A percentile compares a stretch with the other conserved stretches of the same genome.
phyloP scores from a whole-genome alignment of 495 filamentous ascomycete species.

The Penicillium samsonianum region DNA sequence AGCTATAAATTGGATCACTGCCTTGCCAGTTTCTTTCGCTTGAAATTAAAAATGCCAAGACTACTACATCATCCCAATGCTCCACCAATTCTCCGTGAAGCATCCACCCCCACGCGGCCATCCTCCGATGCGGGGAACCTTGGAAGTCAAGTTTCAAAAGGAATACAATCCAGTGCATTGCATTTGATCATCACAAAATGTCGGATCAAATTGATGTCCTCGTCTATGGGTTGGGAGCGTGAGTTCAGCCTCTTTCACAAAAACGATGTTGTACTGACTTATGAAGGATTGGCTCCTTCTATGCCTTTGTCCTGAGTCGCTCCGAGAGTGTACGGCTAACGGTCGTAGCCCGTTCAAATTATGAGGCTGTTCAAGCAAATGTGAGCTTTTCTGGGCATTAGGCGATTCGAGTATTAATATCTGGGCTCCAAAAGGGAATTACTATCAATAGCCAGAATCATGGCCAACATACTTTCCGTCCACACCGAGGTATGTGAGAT shows the following conservation, averaged over 20 bases:
- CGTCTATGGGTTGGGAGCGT: slow-evolving; percentile 43
- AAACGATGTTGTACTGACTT: not conserved
- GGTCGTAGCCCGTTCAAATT: slow-evolving; percentile 56
- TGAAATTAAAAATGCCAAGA: not conserved
- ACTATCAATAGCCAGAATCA: slow-evolving; percentile 49
- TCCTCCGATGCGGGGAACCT: slow-evolving; percentile 17
- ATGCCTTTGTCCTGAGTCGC: slow-evolving; percentile 48
- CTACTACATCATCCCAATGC: not conserved
- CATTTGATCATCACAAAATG: slow-evolving; percentile 18
- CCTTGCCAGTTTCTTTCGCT: too few relatives aligned
- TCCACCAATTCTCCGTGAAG: not conserved
- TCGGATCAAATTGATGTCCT: slow-evolving; percentile 37
- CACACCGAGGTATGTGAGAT: slow-evolving; percentile 35
- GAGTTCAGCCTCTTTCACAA: slow-evolving; percentile 11
- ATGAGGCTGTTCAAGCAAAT: slow-evolving; percentile 46
- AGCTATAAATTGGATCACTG: slow-evolving; percentile 26
- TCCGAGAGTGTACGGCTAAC: slow-evolving; percentile 45
- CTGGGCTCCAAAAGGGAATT: slow-evolving; percentile 37
- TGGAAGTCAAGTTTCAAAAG: not conserved
- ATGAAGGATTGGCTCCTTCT: slow-evolving; percentile 47
- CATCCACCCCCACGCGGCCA: slow-evolving; percentile 3
- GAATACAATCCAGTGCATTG: not conserved
- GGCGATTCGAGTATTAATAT: not conserved
- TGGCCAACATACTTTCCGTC: slow-evolving; percentile 45
- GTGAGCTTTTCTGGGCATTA: slow-evolving; percentile 19